Conservation (phyloP, 495 filamentous ascomycete genomes). For the Gamarada debralockiae region DNA sequence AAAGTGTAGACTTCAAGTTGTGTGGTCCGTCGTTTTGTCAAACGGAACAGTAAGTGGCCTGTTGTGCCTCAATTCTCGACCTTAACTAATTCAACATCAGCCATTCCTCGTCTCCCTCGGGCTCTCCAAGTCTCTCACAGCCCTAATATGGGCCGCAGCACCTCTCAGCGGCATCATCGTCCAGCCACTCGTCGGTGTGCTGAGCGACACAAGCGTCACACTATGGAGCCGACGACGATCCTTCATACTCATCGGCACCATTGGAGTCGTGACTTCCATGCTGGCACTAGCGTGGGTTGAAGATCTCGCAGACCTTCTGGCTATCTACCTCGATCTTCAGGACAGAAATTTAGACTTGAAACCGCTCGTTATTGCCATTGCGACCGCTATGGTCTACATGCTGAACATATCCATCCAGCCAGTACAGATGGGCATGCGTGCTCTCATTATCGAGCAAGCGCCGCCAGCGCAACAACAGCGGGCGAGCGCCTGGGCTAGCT, state of each 20-base stretch:
- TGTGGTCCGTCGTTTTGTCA: too few relatives aligned
- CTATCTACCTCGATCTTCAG: background rate
- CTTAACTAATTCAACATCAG: too few relatives aligned
- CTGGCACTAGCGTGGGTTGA: conserved; percentile 7
- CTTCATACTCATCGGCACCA: conserved; percentile 14
- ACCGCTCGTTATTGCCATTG: background rate
- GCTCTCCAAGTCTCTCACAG: conserved; percentile 9
- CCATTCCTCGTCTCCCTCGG: conserved; percentile 20
- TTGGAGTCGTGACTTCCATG: conserved; percentile 1
- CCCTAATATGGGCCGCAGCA: conserved; percentile 20
- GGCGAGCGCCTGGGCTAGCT: conserved; percentile 19
- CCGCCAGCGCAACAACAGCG: conserved; percentile 11
- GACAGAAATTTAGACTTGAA: background rate
- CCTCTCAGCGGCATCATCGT: conserved; percentile 19
- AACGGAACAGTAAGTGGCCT: too few relatives aligned
- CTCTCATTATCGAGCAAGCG: conserved; percentile 17
- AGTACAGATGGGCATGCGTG: conserved; percentile 19
- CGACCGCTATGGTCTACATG: background rate
- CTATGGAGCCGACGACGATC: conserved; percentile 15
- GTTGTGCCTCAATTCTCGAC: too few relatives aligned
- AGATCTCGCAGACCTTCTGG: background rate
- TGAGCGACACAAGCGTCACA: conserved; percentile 10
- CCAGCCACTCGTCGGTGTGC: conserved; percentile 20
- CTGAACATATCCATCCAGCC: conserved; percentile 22
- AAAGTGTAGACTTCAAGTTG: too few relatives aligned